Evolutionary conservation across 345 rosid genomes (phyloP).

Genomic region (Populus simonii): DNA sequence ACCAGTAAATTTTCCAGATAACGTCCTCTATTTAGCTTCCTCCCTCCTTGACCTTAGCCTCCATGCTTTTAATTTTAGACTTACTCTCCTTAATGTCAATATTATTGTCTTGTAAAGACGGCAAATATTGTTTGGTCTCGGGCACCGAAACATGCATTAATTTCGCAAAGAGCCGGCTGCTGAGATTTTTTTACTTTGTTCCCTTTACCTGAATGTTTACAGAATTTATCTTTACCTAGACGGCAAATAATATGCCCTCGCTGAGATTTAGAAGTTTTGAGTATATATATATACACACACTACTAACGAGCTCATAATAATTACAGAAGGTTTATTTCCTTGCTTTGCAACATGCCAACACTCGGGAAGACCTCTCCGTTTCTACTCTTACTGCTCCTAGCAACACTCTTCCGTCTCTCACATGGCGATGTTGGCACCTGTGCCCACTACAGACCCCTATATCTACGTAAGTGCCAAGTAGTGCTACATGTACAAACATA

Average conservation of each 20-base stretch:
- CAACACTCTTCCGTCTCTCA: neutral
- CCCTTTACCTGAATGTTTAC: neutral
- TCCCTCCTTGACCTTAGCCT: no score
- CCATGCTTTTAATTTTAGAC: no score
- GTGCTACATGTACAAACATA: neutral
- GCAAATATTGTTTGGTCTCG: neutral
- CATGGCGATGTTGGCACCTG: constrained; percentile 44
- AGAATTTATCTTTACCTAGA: neutral
- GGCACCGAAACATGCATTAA: neutral
- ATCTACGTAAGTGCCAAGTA: constrained; percentile 35
- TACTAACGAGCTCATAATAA: neutral
- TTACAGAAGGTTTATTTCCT: neutral
- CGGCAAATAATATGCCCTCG: neutral
- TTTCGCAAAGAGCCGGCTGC: neutral
- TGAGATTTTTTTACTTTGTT: neutral
- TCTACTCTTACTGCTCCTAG: neutral
- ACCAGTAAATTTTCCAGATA: no score
- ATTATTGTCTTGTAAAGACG: neutral
- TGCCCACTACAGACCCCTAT: constrained; percentile 41
- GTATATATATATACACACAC: neutral
- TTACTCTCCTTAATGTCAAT: no score
- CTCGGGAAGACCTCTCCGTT: neutral
- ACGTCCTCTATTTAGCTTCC: no score
- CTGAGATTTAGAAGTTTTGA: neutral
- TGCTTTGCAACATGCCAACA: neutral